These are phyloP conservation scores for Chytriomyces hyalinus DNA, from an alignment of 192 early-diverging fungal genomes.

Conservation along the genomic window DNA sequence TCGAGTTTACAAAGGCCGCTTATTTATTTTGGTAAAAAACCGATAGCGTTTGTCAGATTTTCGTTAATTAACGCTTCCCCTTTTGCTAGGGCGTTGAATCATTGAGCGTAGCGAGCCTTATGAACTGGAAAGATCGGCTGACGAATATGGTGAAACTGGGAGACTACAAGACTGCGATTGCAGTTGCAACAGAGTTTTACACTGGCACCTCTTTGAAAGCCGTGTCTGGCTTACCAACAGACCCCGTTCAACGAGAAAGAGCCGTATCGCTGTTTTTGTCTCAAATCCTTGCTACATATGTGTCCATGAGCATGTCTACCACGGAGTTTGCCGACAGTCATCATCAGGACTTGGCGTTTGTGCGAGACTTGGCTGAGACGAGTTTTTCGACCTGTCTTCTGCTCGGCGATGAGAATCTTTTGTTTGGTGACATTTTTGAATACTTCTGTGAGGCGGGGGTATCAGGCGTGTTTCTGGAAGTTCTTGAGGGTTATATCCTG, in stretches of 20 bases:
- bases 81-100: conserved; percentile 34
- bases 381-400: conserved; percentile 46
- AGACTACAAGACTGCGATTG: conserved; percentile 51
- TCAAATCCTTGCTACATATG: conserved; percentile 47
- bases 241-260: conserved; percentile 28
- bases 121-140: conserved; percentile 54
- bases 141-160: conserved; percentile 49
- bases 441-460: conserved; percentile 45
- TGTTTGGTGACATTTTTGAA: conserved; percentile 60
- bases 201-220: conserved; percentile 24
- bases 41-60: neutral
- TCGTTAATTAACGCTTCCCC: neutral
- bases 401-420: conserved; percentile 46
- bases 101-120: conserved; percentile 41
- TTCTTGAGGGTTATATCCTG: conserved; percentile 49
- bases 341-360: conserved; percentile 29
- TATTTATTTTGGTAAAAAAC: conserved; percentile 49
- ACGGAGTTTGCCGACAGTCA: conserved; percentile 24
- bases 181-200: conserved; percentile 49
- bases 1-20: conserved; percentile 42
- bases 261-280: conserved; percentile 41
- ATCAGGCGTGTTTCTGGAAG: conserved; percentile 45
- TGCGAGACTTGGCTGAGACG: conserved; percentile 35
- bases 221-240: conserved; percentile 48
- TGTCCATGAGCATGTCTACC: conserved; percentile 45